Evolutionary conservation across 768 basidiomycete species (phyloP), one percentile per base, ranked within the genome.

Genomic region (Calocera viscosa): DNA sequence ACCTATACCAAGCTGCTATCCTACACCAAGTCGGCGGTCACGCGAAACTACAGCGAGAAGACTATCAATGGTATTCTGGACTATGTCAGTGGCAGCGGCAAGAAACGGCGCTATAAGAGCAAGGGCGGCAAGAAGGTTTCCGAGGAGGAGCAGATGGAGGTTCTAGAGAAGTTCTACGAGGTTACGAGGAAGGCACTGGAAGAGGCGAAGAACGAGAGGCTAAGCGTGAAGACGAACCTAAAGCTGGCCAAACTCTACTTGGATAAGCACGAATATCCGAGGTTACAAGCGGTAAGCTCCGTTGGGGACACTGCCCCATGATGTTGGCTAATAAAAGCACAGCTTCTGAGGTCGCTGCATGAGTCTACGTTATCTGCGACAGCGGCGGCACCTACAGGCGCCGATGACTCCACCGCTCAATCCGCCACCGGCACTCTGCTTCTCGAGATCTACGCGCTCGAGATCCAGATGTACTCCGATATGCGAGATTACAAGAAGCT

Each of bases 391-490:
- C 53, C 87, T 92, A 71, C 76, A 76, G 88, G 89, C 49, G 85
- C 81, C 43, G 91, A 84, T 66, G 88, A 90, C 71, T 88, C 91
- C 73, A 60, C 53, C 53, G 95, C 95, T 49, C 94, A 96, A 75
- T 78, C 78, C 22, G 87, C 53, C 7, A 60, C 90, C 64, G 94
- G 94, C 14, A 96, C 95, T 0, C 88, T 96, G 69, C 81, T 98
- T 11, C 83, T 98, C 30, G 96, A 99, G 77, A 93, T 98, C 40
- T 97, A 97, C 72, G 95, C 96, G 0, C 85, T 98, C 43, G 96
- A 99, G 76, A 99, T 99, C 67, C 94, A 98, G 75, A 99, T 99
- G 96, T 94, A 97, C 79, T 94, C 94, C 71, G 94, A 97, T 77
- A 90, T 87, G 70, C 85, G 89, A 71, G 96, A 99, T 73, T 88